Percentiles rank a stretch among this genome's conserved stretches.
phyloP scores from a whole-genome alignment of 1,284 basidiomycete genomes.

The Tilletia walkeri region DNA sequence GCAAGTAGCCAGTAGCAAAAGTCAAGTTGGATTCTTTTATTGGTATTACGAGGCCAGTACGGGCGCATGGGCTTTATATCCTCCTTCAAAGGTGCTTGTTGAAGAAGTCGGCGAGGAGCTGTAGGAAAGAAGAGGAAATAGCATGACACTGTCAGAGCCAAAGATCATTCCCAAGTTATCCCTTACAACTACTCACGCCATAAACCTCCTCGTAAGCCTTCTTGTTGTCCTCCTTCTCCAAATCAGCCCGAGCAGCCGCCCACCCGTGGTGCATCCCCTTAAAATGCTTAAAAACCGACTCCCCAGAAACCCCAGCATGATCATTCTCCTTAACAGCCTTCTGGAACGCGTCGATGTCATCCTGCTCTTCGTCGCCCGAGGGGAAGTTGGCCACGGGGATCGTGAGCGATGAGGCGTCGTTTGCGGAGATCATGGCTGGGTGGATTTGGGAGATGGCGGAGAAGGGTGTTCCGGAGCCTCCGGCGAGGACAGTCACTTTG shows the following conservation, averaged over 20 bases:
- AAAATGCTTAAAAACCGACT: slow-evolving; percentile 65
- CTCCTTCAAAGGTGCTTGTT: background rate
- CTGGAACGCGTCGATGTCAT: slow-evolving; percentile 61
- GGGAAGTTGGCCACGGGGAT: slow-evolving; percentile 66
- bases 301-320: slow-evolving; percentile 58
- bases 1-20: too few species aligned
- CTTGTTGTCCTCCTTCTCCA: slow-evolving; percentile 66
- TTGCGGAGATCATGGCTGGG: slow-evolving; percentile 62
- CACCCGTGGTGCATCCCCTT: slow-evolving; percentile 63
- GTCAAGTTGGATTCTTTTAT: too few species aligned
- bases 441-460: slow-evolving; percentile 40
- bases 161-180: background rate
- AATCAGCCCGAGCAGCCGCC: slow-evolving; percentile 69
- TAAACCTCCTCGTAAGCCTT: slow-evolving; percentile 71
- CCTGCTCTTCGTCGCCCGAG: slow-evolving; percentile 64
- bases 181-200: slow-evolving; percentile 24
- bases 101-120: slow-evolving; percentile 12
- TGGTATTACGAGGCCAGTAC: too few species aligned
- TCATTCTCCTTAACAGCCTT: slow-evolving; percentile 58
- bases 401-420: slow-evolving; percentile 62
- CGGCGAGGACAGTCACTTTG: slow-evolving; percentile 35
- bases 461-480: slow-evolving; percentile 37
- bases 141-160: background rate
- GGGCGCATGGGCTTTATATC: too few species aligned
- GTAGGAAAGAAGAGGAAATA: background rate